Conservation (phyloP, 179 eudicot genomes). For the Vitellaria paradoxa region DNA sequence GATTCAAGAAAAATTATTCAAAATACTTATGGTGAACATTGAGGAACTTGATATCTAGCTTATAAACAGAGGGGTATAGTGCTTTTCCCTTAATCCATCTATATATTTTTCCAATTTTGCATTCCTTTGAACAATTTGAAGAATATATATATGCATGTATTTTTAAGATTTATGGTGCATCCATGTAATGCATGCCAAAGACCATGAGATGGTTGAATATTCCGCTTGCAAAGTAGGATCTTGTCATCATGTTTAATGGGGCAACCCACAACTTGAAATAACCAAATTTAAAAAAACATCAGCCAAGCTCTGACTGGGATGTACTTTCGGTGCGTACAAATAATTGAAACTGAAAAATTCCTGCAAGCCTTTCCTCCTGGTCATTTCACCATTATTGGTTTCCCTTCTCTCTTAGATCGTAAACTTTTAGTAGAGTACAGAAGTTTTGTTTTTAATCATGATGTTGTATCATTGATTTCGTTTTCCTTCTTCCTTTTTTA, state of each 20-base stretch:
- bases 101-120: not conserved
- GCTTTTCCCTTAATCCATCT: not conserved
- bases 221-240: slow-evolving; percentile 86
- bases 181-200: slow-evolving; percentile 57
- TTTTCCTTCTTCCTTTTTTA: too few species aligned
- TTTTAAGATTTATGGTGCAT: not conserved
- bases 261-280: slow-evolving; percentile 89
- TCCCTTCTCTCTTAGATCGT: too few species aligned
- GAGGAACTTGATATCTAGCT: not conserved
- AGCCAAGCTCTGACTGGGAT: too few species aligned
- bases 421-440: too few species aligned
- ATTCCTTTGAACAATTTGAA: not conserved
- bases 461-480: too few species aligned
- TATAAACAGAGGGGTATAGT: not conserved
- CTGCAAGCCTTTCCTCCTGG: too few species aligned
- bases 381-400: too few species aligned
- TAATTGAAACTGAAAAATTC: too few species aligned
- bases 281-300: not conserved
- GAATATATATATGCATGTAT: not conserved
- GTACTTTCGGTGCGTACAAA: too few species aligned
- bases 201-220: slow-evolving; percentile 94
- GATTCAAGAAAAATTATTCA: slow-evolving; percentile 1
- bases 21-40: not conserved
- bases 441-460: too few species aligned
- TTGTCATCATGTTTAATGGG: slow-evolving; percentile 92